Percentiles rank a stretch among this genome's conserved stretches.
Conservation (phyloP, 106 monocot genomes). For the Phalaenopsis aphrodite region DNA sequence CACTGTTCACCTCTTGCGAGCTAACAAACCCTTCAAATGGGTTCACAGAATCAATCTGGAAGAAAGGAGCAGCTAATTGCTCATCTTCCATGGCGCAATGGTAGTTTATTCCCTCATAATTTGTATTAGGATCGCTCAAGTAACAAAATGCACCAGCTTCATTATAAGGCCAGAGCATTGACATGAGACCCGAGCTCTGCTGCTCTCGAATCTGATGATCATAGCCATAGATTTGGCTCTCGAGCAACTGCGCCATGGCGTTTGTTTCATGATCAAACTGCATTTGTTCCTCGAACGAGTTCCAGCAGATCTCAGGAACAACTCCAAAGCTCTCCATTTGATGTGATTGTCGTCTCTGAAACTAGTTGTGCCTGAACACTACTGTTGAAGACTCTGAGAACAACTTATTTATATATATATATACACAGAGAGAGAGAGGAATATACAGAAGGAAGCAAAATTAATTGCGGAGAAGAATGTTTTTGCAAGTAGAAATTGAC, state of each 20-base stretch:
- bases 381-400: no score
- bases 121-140: not conserved
- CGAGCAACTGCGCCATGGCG: not conserved
- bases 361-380: no score
- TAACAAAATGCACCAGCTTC: not conserved
- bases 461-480: no score
- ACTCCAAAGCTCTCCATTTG: conserved; percentile 4
- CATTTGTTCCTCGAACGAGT: not conserved
- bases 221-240: no score
- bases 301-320: conserved; percentile 2
- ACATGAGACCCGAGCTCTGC: not conserved
- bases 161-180: not conserved
- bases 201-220: not conserved
- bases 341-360: not conserved
- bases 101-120: not conserved
- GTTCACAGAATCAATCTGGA: not conserved
- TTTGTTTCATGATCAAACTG: not conserved
- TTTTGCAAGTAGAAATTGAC: no score
- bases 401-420: no score
- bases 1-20: not conserved
- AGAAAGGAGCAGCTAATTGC: not conserved
- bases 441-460: no score
- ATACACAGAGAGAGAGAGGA: no score
- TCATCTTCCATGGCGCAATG: not conserved
- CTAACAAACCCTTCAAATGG: not conserved